Percentiles rank a stretch among this genome's conserved stretches.
Evolutionary conservation across 495 filamentous ascomycete species (phyloP).

Genomic region (Haplographium delicatum): DNA sequence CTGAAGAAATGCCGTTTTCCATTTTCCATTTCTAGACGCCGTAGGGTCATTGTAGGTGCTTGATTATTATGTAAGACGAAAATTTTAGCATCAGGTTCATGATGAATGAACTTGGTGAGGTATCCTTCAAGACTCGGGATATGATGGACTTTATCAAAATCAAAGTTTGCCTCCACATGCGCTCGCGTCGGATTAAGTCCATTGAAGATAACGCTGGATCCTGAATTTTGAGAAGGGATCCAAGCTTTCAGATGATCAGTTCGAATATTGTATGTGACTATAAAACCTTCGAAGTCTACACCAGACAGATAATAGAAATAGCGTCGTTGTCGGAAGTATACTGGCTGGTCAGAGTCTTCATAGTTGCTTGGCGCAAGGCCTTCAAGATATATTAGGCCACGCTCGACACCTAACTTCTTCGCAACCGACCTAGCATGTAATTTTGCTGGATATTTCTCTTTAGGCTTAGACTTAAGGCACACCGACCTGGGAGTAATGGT

Average conservation of each 20-base stretch:
- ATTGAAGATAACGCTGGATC: constrained; percentile 50
- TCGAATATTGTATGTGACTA: constrained; percentile 58
- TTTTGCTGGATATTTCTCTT: constrained; percentile 54
- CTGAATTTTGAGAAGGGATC: constrained; percentile 52
- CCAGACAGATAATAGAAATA: constrained; percentile 71
- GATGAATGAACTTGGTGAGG: constrained; percentile 31
- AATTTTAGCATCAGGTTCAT: constrained; percentile 30
- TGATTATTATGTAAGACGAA: constrained; percentile 34
- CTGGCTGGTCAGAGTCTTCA: constrained; percentile 55
- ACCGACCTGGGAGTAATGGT: not conserved
- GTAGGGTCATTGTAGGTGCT: not conserved
- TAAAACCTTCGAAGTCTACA: constrained; percentile 54
- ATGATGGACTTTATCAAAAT: constrained; percentile 68
- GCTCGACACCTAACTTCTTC: constrained; percentile 51
- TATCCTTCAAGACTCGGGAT: constrained; percentile 34
- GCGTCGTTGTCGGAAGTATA: constrained; percentile 57
- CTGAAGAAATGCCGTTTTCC: not conserved
- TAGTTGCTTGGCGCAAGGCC: constrained; percentile 42
- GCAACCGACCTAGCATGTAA: constrained; percentile 72
- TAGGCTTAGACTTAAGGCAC: constrained; percentile 4
- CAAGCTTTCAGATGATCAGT: constrained; percentile 52
- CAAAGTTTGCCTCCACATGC: constrained; percentile 69
- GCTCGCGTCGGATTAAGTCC: constrained; percentile 50
- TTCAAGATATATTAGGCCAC: constrained; percentile 60
- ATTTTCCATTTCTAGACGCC: not conserved